Evolutionary conservation across 441 rosid species (phyloP).

Genomic region (Theobroma grandiflorum): DNA sequence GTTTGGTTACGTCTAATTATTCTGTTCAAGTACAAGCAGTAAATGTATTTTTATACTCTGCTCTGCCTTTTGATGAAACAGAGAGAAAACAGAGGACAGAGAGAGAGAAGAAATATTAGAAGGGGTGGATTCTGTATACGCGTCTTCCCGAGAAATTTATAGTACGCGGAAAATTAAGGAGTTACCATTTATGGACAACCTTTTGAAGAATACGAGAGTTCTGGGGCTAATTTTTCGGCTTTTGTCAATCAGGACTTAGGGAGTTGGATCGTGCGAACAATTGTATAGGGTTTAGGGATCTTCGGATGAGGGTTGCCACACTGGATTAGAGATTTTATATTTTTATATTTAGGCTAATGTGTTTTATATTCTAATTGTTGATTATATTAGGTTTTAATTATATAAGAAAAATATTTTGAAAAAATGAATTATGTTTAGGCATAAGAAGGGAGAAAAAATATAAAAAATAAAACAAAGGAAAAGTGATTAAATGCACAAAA

Average conservation of each 20-base stretch:
- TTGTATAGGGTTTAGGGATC: background rate
- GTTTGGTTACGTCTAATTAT: slow-evolving; percentile 7
- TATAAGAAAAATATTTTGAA: background rate
- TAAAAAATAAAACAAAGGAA: no score
- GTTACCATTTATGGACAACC: background rate
- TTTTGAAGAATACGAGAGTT: background rate
- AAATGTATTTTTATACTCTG: background rate
- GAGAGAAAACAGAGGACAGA: background rate
- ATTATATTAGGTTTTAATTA: background rate
- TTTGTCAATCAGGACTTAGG: background rate
- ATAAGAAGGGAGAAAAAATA: no score
- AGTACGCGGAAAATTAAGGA: no score
- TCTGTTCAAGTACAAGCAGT: background rate
- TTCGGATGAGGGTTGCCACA: background rate
- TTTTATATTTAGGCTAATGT: no score
- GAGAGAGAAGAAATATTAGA: background rate
- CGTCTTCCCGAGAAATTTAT: background rate
- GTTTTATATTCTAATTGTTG: background rate
- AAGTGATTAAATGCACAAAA: no score
- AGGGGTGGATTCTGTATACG: background rate
- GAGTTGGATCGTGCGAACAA: background rate
- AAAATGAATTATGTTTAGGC: background rate
- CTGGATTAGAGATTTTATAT: background rate
- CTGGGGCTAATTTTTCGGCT: background rate
- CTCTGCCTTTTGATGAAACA: background rate